Percentiles rank a stretch among this genome's conserved stretches.
Conservation (phyloP, 176 grass and related monocot genomes). For the bread wheat (Triticum aestivum) region DNA sequence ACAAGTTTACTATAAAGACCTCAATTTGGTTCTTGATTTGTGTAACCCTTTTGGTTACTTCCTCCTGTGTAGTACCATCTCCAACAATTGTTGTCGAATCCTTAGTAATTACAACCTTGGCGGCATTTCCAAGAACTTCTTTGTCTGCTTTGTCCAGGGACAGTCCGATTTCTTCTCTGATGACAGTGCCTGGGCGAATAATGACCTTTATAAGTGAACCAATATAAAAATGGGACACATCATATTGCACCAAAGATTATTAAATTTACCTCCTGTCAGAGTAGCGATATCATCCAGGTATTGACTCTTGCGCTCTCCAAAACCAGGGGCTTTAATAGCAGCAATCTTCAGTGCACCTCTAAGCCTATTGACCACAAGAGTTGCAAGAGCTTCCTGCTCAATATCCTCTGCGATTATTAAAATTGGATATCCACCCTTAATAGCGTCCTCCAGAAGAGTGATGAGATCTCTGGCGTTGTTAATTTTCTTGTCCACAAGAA, state of each 20-base stretch:
- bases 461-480: slow-evolving; percentile 72
- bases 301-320: slow-evolving; percentile 75
- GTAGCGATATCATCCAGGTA: slow-evolving; percentile 73
- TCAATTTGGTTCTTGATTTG: slow-evolving; percentile 68
- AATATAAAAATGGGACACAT: not conserved
- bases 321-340: slow-evolving; percentile 72
- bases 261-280: slow-evolving; percentile 55
- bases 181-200: slow-evolving; percentile 31
- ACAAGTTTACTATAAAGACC: not conserved
- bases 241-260: not conserved
- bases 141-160: slow-evolving; percentile 56
- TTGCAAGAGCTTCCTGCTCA: slow-evolving; percentile 82
- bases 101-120: slow-evolving; percentile 61
- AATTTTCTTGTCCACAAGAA: slow-evolving; percentile 75
- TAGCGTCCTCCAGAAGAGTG: slow-evolving; percentile 51
- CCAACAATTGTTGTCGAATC: slow-evolving; percentile 69
- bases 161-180: slow-evolving; percentile 65
- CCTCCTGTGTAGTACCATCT: slow-evolving; percentile 56
- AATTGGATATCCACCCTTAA: slow-evolving; percentile 56
- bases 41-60: slow-evolving; percentile 53
- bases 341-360: slow-evolving; percentile 63
- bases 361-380: slow-evolving; percentile 75
- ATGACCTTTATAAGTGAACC: not conserved
- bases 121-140: slow-evolving; percentile 49
- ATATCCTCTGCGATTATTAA: slow-evolving; percentile 71